Evolutionary conservation across 1,284 basidiomycete species (phyloP), one percentile per base, ranked within the genome.

Genomic region (Entoloma clypeatum): DNA sequence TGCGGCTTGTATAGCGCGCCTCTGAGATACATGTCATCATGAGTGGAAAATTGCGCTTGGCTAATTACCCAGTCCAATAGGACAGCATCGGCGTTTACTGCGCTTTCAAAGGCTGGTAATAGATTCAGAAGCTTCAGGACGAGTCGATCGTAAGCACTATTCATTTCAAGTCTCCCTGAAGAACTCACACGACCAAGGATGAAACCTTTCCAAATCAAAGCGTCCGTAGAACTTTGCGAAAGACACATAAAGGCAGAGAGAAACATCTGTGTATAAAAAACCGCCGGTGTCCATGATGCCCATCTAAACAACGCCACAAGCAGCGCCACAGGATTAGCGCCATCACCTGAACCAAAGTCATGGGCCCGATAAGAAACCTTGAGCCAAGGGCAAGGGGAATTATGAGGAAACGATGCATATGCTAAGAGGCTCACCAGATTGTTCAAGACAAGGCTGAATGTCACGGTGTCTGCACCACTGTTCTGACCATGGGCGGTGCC

Each of bases 121-220:
- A 87, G 59, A 16, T 61, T 62, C 23, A 86, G 85, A 13, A 88
- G 66, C 85, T 88, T n/a, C n/a, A n/a, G n/a, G n/a, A n/a, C n/a
- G 47, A 28, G 39, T 31, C 33, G 23, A 13, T 8, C 3, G 27
- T 29, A 42, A 36, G 22, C 36, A 19, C 44, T 7, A 27, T 21
- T 19, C 30, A 51, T 17, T 30, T 18, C 44, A 19, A n/a, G 6
- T 13, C 11, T 31, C 29, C 43, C 29, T 30, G 16, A 9, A 17
- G 11, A n/a, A 37, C 72, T 54, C 61, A 88, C 86, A 39, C 86
- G 70, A 27, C 83, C 80, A 36, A 84, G 61, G n/a, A 85, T 68
- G 53, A 88, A 86, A 5, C 77, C 71, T 50, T 74, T 75, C 85
- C 83, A 89, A 18, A 86, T 53, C 17, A 65, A 60, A 16, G 68